phyloP scores from a whole-genome alignment of 768 basidiomycete genomes.

The Amanita brunnescens region DNA sequence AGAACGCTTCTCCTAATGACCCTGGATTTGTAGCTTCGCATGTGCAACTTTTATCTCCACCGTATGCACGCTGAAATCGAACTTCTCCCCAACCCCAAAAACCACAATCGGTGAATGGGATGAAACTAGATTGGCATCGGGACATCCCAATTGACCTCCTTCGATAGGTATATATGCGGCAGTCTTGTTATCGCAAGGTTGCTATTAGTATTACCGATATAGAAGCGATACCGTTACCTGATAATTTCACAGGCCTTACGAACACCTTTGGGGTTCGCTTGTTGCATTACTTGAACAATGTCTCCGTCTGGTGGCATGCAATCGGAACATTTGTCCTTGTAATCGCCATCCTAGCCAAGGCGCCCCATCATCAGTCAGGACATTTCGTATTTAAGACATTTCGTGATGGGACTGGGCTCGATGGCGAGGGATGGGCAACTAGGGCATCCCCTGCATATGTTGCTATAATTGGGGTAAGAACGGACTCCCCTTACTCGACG shows the following conservation, averaged over 20 bases:
- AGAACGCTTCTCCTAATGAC: neutral
- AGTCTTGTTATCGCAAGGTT: constrained; percentile 57
- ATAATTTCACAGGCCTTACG: constrained; percentile 36
- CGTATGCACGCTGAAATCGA: constrained; percentile 46
- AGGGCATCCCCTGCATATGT: constrained; percentile 67
- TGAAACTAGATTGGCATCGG: neutral
- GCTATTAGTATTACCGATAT: too few relatives aligned
- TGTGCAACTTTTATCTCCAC: constrained; percentile 66
- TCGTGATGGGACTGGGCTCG: constrained; percentile 55
- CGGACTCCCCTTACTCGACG: neutral
- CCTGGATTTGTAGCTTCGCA: constrained; percentile 35
- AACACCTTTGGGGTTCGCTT: constrained; percentile 69
- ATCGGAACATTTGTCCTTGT: constrained; percentile 59
- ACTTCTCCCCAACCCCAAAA: constrained; percentile 47
- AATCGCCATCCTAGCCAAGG: constrained; percentile 62
- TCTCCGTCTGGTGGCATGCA: constrained; percentile 71
- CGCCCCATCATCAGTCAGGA: constrained; percentile 60
- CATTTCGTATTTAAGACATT: constrained; percentile 65
- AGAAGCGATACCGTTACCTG: neutral
- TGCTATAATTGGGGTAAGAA: constrained; percentile 48
- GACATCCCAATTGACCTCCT: too few relatives aligned
- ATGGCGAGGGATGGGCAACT: constrained; percentile 50
- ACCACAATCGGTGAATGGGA: constrained; percentile 45
- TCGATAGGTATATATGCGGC: constrained; percentile 49
- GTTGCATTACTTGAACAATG: constrained; percentile 59